A percentile compares a stretch with the other conserved stretches of the same genome.
These are phyloP conservation scores for Stagonosporopsis chrysanthemi DNA, from an alignment of 2,329 filamentous ascomycete species.

Conservation along the genomic window DNA sequence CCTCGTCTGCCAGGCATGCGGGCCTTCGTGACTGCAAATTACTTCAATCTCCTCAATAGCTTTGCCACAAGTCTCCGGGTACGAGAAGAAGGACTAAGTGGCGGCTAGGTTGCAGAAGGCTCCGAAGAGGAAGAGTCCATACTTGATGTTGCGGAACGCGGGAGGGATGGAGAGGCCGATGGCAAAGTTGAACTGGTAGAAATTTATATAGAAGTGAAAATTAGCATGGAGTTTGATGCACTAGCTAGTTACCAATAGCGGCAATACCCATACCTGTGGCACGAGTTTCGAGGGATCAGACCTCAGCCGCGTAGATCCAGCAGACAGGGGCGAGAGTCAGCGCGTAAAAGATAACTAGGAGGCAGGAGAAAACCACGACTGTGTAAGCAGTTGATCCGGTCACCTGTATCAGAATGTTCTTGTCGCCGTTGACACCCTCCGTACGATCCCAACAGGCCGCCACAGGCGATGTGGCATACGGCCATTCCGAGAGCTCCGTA, in stretches of 20 bases:
- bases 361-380: conserved; percentile 71
- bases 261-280: conserved; percentile 67
- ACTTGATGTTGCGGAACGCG: conserved; percentile 65
- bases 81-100: conserved; percentile 56
- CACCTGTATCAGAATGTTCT: conserved; percentile 64
- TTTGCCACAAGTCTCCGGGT: conserved; percentile 51
- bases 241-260: conserved; percentile 58
- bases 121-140: conserved; percentile 61
- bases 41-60: conserved; percentile 48
- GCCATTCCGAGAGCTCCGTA: conserved; percentile 55
- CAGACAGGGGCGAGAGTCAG: conserved; percentile 69
- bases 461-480: conserved; percentile 58
- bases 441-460: conserved; percentile 48
- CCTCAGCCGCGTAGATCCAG: conserved; percentile 72
- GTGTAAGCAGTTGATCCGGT: conserved; percentile 63
- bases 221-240: conserved; percentile 52
- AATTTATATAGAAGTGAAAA: conserved; percentile 29
- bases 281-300: conserved; percentile 68
- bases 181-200: conserved; percentile 61
- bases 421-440: conserved; percentile 55
- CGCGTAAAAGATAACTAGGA: conserved; percentile 69
- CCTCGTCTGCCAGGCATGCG: conserved; percentile 49
- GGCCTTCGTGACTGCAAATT: conserved; percentile 45
- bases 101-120: conserved; percentile 56
- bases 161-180: conserved; percentile 66